Base-by-base conservation (phyloP, 257 asterid species). In the Plectranthus barbatus region DNA sequence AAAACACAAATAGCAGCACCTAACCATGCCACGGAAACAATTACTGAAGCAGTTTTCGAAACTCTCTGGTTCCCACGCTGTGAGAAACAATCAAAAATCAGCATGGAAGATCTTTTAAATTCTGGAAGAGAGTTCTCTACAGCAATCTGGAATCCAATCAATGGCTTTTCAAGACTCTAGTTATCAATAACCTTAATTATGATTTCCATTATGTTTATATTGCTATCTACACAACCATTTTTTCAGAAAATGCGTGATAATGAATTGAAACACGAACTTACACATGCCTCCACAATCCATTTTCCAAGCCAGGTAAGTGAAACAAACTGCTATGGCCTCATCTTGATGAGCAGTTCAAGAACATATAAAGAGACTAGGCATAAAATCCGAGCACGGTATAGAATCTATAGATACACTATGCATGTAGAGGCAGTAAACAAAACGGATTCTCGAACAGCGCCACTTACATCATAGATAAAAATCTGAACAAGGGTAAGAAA, bases 11-110 rank as follows among this genome's bases (percentile, higher is more conserved):
- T 68, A 37, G 95, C 91, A 50, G 79, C 87, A 62, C 78, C 18
- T 57, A 85, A 70, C 96, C 95, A 88, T 23, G 84, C 93, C 7
- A 62, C 76, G 6, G 76, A 42, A 37, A 80, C 85, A 66, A 89
- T 79, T 13, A 60, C 83, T 1, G 65, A 52, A 9, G 85, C 74
- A 61, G 37, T 41, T 76, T 72, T 88, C 0, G 98, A 91, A 14
- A 91, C 76, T 73, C 84, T 88, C 67, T 92, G 97, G 65, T 70
- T 79, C 48, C 95, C 99, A 11, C 95, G 90, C 95, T 92, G 95
- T 33, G 17, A 73, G 69, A 59, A 21, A 65, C 54, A 68, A 56
- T 15, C 50, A 6, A 40, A n/a, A 39, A 31, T 53, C 14, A 21
- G 45, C 9, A 51, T 5, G 8, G 11, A 24, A 37, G 36, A 49